Conservation (phyloP, 495 filamentous ascomycete genomes). For the Pseudoneurospora amorphoporcata region DNA sequence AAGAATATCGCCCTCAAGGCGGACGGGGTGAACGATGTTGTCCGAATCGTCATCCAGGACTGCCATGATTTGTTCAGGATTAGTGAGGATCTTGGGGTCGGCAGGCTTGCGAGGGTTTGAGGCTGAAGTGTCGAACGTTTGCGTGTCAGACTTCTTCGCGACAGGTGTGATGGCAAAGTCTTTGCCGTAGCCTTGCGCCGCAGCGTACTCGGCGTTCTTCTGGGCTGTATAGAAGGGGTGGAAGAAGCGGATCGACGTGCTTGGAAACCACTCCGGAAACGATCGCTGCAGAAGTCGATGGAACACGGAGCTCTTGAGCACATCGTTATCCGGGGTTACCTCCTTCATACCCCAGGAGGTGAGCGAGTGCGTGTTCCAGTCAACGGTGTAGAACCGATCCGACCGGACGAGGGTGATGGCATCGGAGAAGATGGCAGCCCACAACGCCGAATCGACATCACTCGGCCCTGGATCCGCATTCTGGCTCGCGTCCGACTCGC, state of each 20-base stretch:
- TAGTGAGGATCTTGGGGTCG: background rate
- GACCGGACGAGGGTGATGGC: constrained; percentile 68
- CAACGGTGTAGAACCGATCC: constrained; percentile 67
- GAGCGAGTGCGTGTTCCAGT: constrained; percentile 57
- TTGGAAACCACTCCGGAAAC: constrained; percentile 61
- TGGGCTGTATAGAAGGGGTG: constrained; percentile 46
- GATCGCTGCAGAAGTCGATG: constrained; percentile 63
- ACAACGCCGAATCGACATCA: constrained; percentile 55
- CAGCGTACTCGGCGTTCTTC: constrained; percentile 53
- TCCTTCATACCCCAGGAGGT: constrained; percentile 73
- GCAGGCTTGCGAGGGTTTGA: constrained; percentile 1
- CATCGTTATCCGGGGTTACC: constrained; percentile 55
- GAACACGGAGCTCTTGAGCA: constrained; percentile 61
- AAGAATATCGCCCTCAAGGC: constrained; percentile 1
- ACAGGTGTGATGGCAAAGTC: constrained; percentile 43
- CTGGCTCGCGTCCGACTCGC: constrained; percentile 34
- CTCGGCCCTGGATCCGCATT: constrained; percentile 6
- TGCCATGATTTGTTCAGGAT: background rate
- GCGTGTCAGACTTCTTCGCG: background rate
- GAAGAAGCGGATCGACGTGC: constrained; percentile 64
- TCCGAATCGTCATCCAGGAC: background rate
- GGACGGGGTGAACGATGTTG: constrained; percentile 5
- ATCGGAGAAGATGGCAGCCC: constrained; percentile 71
- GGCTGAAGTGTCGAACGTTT: background rate
- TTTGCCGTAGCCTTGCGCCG: constrained; percentile 50